Evolutionary conservation across 345 rosid species (phyloP), one percentile per base, ranked within the genome.

Genomic region (Mallotus nudiflorus): DNA sequence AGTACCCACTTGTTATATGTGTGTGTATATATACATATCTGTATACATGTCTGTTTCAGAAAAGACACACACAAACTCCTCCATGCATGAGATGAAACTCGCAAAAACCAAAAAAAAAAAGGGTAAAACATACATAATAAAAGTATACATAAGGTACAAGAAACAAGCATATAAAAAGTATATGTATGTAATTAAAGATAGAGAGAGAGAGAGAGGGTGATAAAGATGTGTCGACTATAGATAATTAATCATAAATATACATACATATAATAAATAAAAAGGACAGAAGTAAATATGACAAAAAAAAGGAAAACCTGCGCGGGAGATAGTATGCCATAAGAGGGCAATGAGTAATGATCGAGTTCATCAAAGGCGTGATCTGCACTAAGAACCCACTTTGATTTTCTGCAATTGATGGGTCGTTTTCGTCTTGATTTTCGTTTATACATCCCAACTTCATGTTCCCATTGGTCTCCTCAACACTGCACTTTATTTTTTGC

Each of bases 391-490:
- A 76, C 70, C 67, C 61, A 59, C 78, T 59, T 76, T 82, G 79
- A 82, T 84, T 77, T 78, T 73, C 62, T 77, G 39, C 73, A 68
- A 40, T 46, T 82, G 88, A 84, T 63, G 70, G 79, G 84, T 84
- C 85, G 72, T 77, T 84, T 80, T 84, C 88, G 24, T 75, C 83
- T 84, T 82, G 84, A 82, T 67, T 69, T 84, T 84, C 80, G 85
- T 70, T 77, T 75, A 44, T 42, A 28, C n/a, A n/a, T n/a, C n/a
- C 44, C 10, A 28, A 33, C 37, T 33, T 2, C 37, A 2, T 6
- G 4, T 33, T 33, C 37, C 37, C 37, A 33, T 33, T 25, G 13
- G 37, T 62, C n/a, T 24, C 18, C 71, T 54, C 62, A 66, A 45
- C 44, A 51, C n/a, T n/a, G n/a, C 33, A 67, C 37, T 33, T n/a